These are phyloP conservation scores for Pichia nakasei DNA, from an alignment of 805 yeast species.

Conservation along the genomic window DNA sequence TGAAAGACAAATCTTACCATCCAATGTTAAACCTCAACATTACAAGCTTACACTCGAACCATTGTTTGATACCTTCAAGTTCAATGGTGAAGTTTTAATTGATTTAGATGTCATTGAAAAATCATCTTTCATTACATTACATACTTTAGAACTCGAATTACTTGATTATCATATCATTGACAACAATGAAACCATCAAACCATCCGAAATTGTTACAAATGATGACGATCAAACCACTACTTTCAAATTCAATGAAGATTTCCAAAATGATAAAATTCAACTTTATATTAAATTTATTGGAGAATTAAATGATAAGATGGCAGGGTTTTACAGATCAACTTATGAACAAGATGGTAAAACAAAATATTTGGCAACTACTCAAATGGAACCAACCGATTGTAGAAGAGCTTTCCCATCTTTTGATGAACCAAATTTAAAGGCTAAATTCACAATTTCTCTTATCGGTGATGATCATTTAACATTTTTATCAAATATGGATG, in stretches of 20 bases:
- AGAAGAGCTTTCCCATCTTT: constrained; percentile 52
- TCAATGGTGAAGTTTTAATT: constrained; percentile 45
- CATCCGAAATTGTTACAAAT: constrained; percentile 24
- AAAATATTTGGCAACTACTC: constrained; percentile 45
- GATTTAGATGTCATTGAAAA: constrained; percentile 37
- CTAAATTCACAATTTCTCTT: constrained; percentile 42
- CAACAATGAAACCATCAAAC: constrained; percentile 15
- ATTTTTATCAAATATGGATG: constrained; percentile 44
- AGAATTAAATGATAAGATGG: constrained; percentile 44
- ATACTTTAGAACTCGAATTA: constrained; percentile 27
- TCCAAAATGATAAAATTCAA: constrained; percentile 20
- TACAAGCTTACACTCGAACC: constrained; percentile 52
- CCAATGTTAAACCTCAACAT: constrained; percentile 63
- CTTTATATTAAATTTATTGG: constrained; percentile 34
- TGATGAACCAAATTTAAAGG: constrained; percentile 50
- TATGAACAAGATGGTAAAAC: constrained; percentile 37
- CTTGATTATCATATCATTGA: constrained; percentile 14
- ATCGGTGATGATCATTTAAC: constrained; percentile 30
- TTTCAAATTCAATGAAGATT: constrained; percentile 41
- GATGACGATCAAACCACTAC: constrained; percentile 56
- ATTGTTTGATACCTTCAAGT: constrained; percentile 33
- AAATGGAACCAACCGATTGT: constrained; percentile 54
- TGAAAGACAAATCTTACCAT: constrained; percentile 26
- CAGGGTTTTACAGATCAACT: constrained; percentile 46
- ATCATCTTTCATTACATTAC: constrained; percentile 40